Conservation (phyloP, 495 filamentous ascomycete species). For the Achaetomiella virescens region DNA sequence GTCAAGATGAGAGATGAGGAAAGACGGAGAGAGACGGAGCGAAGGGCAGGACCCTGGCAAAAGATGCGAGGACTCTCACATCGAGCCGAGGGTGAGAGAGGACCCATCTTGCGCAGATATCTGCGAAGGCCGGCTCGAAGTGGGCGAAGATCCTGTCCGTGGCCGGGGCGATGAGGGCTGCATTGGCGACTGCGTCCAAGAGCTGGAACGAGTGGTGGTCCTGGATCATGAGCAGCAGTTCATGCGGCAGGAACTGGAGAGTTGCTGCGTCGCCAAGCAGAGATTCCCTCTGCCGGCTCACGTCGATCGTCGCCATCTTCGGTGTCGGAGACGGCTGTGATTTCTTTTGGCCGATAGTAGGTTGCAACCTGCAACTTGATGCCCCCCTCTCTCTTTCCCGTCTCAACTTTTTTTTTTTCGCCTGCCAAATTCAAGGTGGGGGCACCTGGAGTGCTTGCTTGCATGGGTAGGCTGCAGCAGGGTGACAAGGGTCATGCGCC, state of each 20-base stretch:
- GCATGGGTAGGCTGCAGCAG: conserved; percentile 1
- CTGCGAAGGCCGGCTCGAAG: conserved; percentile 67
- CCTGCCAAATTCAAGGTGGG: conserved; percentile 24
- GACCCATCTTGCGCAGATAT: conserved; percentile 74
- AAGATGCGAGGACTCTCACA: conserved; percentile 57
- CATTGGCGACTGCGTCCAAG: conserved; percentile 60
- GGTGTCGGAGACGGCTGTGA: conserved; percentile 13
- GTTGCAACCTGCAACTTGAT: conserved; percentile 1
- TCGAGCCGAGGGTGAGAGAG: conserved; percentile 36
- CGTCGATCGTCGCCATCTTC: conserved; percentile 41
- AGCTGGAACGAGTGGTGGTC: conserved; percentile 56
- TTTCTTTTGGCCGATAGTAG: not conserved
- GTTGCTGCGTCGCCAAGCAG: conserved; percentile 35
- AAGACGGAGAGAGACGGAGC: conserved; percentile 62
- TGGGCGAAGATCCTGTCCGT: conserved; percentile 64
- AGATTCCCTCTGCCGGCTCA: conserved; percentile 35
- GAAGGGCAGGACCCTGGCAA: conserved; percentile 73
- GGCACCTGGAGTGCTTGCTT: conserved; percentile 12
- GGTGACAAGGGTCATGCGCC: conserved; percentile 2
- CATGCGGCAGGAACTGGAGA: conserved; percentile 54
- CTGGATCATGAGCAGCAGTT: conserved; percentile 58
- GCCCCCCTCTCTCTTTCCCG: conserved; percentile 1
- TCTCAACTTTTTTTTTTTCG: conserved; percentile 31
- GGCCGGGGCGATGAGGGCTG: conserved; percentile 57
- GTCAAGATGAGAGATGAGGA: conserved; percentile 30